Evolutionary conservation across 75 land plant genomes (phyloP), one percentile per base, ranked within the genome.

Genomic region (Pseudotsuga menziesii): DNA sequence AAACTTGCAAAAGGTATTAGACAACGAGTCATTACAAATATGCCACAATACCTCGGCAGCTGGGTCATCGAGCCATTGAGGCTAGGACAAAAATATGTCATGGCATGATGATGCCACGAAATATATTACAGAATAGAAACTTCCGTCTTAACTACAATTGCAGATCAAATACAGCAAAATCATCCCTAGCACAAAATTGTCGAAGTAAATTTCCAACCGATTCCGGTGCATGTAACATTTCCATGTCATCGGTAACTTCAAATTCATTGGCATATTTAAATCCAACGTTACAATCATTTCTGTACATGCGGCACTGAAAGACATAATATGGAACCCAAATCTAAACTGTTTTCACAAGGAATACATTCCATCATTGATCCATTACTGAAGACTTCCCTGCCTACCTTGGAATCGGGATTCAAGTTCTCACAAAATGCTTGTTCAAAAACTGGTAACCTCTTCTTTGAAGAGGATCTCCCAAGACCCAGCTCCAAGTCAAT

Each of bases 401-500:
- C 72, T 20, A 7, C 22, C 72, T 19, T 2, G 54, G 54, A 48
- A 48, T 48, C 54, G 12, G 12, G 11, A 8, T 9, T 48, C 2
- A 48, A 48, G 9, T 48, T 48, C 11, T 48, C 54, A 48, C 54
- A 9, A 48, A 44, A 44, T 44, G 52, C 52, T 11, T 0, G 11
- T 44, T 48, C 54, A 48, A 48, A 48, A 48, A 9, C 54, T n/a
- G 36, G 36, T 22, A n/a, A 36, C 5, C 8, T 19, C 36, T 39
- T 69, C n/a, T 69, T 69, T 20, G 44, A 41, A 41, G 20, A 19
- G n/a, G 23, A 20, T 41, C 72, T 69, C 41, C 72, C 72, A 69
- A 69, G 72, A 69, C 72, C 9, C 48, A 69, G 41, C 23, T 69
- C 72, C 72, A 69, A 44, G 23, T 69, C n/a, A 35, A 69, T 41